phyloP scores from a whole-genome alignment of 441 rosid genomes.

The Erodium texanum region DNA sequence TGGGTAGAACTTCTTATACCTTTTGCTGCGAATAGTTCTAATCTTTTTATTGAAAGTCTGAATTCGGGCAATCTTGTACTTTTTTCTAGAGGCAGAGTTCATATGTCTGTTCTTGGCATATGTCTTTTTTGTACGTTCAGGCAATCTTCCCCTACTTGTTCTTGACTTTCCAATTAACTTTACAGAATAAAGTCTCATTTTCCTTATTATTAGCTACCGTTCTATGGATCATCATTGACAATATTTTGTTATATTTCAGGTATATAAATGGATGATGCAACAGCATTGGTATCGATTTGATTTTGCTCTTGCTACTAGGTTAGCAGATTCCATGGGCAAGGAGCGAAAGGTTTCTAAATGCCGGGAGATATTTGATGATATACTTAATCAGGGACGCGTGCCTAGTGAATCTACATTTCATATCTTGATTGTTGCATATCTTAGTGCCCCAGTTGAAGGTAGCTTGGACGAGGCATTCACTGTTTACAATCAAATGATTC shows the following conservation, averaged over 20 bases:
- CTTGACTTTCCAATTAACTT: slow-evolving; percentile 1
- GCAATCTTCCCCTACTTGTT: no score
- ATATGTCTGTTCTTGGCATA: no score
- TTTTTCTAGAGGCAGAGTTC: not conserved
- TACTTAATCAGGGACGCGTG: slow-evolving; percentile 73
- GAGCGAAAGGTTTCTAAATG: slow-evolving; percentile 68
- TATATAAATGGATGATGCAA: slow-evolving; percentile 88
- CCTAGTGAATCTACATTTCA: slow-evolving; percentile 89
- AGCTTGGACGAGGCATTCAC: slow-evolving; percentile 72
- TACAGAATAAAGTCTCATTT: not conserved
- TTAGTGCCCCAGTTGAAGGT: slow-evolving; percentile 55
- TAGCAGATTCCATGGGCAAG: slow-evolving; percentile 82
- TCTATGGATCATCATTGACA: not conserved
- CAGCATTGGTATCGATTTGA: slow-evolving; percentile 77
- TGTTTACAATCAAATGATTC: slow-evolving; percentile 81
- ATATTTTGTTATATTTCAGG: slow-evolving; percentile 34
- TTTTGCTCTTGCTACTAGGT: slow-evolving; percentile 75
- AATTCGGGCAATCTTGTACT: not conserved
- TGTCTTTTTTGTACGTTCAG: no score
- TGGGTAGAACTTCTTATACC: not conserved
- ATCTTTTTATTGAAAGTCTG: not conserved
- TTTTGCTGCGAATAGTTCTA: not conserved
- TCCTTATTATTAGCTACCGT: not conserved
- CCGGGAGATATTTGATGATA: slow-evolving; percentile 66
- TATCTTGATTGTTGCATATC: slow-evolving; percentile 67